phyloP scores from a whole-genome alignment of 306 rosid species.

The Gillenia trifoliata region DNA sequence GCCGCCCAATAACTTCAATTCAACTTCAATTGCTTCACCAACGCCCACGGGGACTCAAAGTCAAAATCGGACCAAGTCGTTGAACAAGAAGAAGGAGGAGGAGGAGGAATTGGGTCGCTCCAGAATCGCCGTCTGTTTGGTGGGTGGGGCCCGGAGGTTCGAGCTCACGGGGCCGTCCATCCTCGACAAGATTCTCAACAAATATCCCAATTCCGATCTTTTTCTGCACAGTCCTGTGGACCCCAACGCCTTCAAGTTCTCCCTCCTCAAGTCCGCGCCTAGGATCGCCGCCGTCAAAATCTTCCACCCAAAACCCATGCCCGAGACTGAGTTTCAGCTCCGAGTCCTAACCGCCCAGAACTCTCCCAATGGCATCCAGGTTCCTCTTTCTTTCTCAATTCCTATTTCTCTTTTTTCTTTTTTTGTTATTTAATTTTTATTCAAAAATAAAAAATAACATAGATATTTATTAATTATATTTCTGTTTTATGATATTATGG shows the following conservation, averaged over 20 bases:
- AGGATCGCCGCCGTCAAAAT: constrained; percentile 57
- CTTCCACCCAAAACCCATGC: constrained; percentile 50
- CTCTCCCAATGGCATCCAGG: constrained; percentile 97
- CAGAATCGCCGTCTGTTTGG: constrained; percentile 83
- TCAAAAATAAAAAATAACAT: not conserved
- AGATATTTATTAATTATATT: not conserved
- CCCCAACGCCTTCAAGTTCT: constrained; percentile 54
- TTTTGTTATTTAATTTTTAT: too few relatives aligned
- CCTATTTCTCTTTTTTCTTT: not conserved
- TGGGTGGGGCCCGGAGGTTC: constrained; percentile 92
- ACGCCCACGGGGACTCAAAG: not conserved
- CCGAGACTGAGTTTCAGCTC: constrained; percentile 52
- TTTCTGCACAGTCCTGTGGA: constrained; percentile 70
- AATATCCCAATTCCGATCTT: constrained; percentile 83
- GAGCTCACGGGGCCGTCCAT: constrained; percentile 92
- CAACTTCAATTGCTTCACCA: not conserved
- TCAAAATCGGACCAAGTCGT: not conserved
- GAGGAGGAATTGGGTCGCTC: constrained; percentile 51
- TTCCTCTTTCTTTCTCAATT: not conserved
- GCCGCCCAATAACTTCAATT: not conserved
- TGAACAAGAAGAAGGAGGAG: not conserved
- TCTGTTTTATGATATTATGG: not conserved
- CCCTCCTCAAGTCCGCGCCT: constrained; percentile 55
- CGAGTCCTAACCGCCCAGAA: constrained; percentile 63
- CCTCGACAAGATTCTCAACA: constrained; percentile 40